These are phyloP conservation scores for Pythium guiyangense DNA, from an alignment of 352 stramenopile species.

Conservation along the genomic window DNA sequence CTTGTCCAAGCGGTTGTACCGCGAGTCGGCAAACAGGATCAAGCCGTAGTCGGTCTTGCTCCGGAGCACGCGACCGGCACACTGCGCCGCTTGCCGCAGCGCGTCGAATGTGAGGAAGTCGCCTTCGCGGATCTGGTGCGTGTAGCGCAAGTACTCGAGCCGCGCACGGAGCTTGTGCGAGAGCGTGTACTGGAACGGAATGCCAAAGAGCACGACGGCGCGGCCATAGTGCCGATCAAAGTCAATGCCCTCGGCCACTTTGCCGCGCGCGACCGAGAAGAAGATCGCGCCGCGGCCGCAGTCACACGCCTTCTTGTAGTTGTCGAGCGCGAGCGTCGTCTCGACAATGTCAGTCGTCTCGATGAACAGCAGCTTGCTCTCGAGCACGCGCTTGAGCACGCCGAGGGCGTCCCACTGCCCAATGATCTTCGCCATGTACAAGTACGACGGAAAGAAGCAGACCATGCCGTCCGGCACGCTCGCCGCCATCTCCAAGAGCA, in stretches of 20 bases:
- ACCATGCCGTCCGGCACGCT: slow-evolving; percentile 97
- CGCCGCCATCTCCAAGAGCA: slow-evolving; percentile 94
- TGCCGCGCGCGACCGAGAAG: slow-evolving; percentile 97
- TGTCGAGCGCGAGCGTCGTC: slow-evolving; percentile 97
- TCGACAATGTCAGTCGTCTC: slow-evolving; percentile 99
- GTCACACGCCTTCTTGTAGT: slow-evolving; percentile 97
- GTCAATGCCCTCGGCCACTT: slow-evolving; percentile 99
- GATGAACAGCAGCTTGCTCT: slow-evolving; percentile 98
- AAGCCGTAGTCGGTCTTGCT: slow-evolving; percentile 99
- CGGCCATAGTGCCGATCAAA: slow-evolving; percentile 99
- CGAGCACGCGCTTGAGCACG: slow-evolving; percentile 92
- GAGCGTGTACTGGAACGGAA: slow-evolving; percentile 99
- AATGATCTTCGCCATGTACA: slow-evolving; percentile 99
- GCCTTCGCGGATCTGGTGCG: slow-evolving; percentile 89
- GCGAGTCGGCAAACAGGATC: slow-evolving; percentile 97
- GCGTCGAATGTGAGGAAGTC: slow-evolving; percentile 99
- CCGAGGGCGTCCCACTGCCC: slow-evolving; percentile 92
- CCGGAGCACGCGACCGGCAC: slow-evolving; percentile 96
- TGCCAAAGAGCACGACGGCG: slow-evolving; percentile 97
- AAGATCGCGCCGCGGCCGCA: slow-evolving; percentile 96
- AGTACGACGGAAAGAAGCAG: slow-evolving; percentile 99
- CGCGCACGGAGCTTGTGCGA: slow-evolving; percentile 91
- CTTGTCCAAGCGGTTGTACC: slow-evolving; percentile 98
- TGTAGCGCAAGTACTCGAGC: slow-evolving; percentile 96
- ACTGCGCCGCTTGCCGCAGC: slow-evolving; percentile 96